Conservation (phyloP, 257 asterid genomes). For the Cynanchum wilfordii region DNA sequence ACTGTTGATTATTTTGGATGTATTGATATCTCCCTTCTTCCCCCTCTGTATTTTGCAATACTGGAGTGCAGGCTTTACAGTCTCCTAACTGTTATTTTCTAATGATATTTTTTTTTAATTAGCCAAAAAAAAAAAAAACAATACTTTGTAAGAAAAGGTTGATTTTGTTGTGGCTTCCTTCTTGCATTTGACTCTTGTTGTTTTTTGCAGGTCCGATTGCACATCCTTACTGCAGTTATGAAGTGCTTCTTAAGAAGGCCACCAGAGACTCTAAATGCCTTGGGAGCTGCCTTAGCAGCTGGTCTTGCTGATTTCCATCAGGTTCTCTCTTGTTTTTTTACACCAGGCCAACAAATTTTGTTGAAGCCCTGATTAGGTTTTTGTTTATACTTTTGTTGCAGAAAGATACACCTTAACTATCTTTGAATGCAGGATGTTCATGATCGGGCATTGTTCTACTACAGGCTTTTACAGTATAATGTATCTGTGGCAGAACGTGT, state of each 20-base stretch:
- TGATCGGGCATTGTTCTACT: slow-evolving; percentile 94
- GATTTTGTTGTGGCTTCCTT: neutral
- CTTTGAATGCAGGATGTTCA: slow-evolving; percentile 82
- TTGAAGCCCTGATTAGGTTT: neutral
- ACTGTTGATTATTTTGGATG: no score
- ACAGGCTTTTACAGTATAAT: slow-evolving; percentile 74
- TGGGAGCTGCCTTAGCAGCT: slow-evolving; percentile 94
- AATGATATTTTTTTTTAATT: no score
- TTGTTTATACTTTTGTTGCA: neutral
- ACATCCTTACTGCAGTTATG: slow-evolving; percentile 87
- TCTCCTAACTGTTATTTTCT: no score
- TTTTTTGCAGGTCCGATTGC: slow-evolving; percentile 78
- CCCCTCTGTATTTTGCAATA: no score
- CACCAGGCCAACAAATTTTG: neutral
- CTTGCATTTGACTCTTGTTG: neutral
- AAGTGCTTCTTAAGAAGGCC: slow-evolving; percentile 93
- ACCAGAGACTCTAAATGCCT: slow-evolving; percentile 85
- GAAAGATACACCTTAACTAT: slow-evolving; percentile 2
- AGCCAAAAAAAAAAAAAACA: no score
- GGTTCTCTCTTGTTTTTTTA: slow-evolving; percentile 36
- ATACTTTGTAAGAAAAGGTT: neutral
- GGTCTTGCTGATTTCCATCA: slow-evolving; percentile 98
- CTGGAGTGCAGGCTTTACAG: no score
- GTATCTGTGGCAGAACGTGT: slow-evolving; percentile 80
- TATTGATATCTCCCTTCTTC: no score